Base-by-base conservation (phyloP, 495 filamentous ascomycete genomes). In the Neurospora sp. region DNA sequence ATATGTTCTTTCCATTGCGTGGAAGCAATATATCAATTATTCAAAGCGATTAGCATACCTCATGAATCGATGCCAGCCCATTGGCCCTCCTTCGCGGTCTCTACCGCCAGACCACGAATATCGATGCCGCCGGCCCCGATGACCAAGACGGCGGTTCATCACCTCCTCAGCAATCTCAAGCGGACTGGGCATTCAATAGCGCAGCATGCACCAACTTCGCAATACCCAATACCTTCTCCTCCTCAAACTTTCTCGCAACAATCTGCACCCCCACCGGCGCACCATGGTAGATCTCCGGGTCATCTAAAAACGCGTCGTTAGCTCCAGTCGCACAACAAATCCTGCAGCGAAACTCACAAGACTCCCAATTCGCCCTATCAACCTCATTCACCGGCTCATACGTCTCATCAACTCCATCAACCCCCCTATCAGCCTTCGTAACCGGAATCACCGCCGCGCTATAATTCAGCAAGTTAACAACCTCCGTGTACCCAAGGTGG, bases 191-290 rank as follows among this genome's bases (percentile, higher is more conserved):
- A 62, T 2, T 1, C 23, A 31, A 18, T 35, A 75, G 69, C 16
- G 77, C 76, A 1, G 77, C 74, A 23, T 62, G 27, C 5, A 80
- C 74, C 69, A 77, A 70, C 40, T 75, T 74, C 6, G 75, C 75
- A 41, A 86, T 83, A 27, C 81, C 81, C 75, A 85, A 69, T 0
- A 84, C 79, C 75, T 83, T 84, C 76, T 88, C 86, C 72, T 88
- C 86, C 74, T 83, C 83, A 70, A 86, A 78, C 48, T 82, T 79
- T 16, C 86, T 72, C 0, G 80, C 84, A 31, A 87, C 84, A 72
- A 86, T 77, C 76, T 87, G 86, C n/a, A 88, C 75, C 0, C 80
- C 83, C 14, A 86, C 84, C 0, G 85, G 85, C 1, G 79, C 84
- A 6, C 84, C 85, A 72, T 87, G 76, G 69, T 86, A 86, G 10